Conservation (phyloP, 2,329 filamentous ascomycete species). For the Penicillium sp. region DNA sequence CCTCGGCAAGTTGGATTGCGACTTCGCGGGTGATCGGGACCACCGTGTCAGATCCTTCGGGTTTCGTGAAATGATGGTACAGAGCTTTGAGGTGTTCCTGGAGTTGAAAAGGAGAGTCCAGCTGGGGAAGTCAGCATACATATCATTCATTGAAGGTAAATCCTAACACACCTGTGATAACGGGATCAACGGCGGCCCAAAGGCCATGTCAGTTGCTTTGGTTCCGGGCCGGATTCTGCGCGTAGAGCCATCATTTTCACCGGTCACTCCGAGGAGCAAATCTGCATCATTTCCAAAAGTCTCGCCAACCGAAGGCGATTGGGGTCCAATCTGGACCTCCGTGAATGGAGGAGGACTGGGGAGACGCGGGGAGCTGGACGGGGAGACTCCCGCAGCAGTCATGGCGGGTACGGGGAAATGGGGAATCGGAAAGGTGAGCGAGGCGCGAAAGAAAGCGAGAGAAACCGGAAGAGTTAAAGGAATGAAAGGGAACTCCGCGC, state of each 20-base stretch:
- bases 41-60: constrained; percentile 56
- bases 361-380: constrained; percentile 80
- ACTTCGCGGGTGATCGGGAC: constrained; percentile 72
- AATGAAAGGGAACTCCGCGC: constrained; percentile 19
- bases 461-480: constrained; percentile 15
- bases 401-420: constrained; percentile 29
- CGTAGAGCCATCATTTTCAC: constrained; percentile 68
- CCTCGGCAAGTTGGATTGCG: constrained; percentile 71
- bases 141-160: neutral
- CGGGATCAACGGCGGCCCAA: constrained; percentile 83
- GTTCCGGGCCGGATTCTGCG: constrained; percentile 90
- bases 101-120: constrained; percentile 94
- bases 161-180: constrained; percentile 66
- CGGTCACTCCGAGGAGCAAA: constrained; percentile 54
- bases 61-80: constrained; percentile 75
- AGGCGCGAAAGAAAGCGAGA: constrained; percentile 14
- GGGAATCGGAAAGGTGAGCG: constrained; percentile 3
- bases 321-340: constrained; percentile 84
- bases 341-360: constrained; percentile 92
- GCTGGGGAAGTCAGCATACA: constrained; percentile 51
- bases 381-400: constrained; percentile 47
- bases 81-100: constrained; percentile 95
- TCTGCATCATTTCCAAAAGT: constrained; percentile 58
- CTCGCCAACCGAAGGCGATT: constrained; percentile 67
- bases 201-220: constrained; percentile 86